Conservation (phyloP, 106 monocot genomes). For the Dendrobium chrysotoxum region DNA sequence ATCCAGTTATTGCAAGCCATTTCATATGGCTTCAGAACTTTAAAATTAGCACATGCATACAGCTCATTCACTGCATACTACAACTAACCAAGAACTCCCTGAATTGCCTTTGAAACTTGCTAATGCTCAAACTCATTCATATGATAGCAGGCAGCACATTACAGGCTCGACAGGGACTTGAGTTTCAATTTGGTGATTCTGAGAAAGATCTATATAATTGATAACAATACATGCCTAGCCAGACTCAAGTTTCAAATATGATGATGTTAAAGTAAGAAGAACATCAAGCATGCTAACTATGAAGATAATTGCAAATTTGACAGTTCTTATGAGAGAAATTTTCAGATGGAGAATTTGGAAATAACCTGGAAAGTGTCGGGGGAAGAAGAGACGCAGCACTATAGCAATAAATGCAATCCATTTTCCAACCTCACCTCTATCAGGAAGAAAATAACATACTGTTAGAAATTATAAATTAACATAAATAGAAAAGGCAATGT, state of each 20-base stretch:
- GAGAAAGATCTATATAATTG: neutral
- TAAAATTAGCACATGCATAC: neutral
- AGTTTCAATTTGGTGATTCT: neutral
- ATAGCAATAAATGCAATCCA: slow-evolving; percentile 83
- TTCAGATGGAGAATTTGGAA: neutral
- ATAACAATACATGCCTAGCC: neutral
- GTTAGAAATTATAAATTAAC: neutral
- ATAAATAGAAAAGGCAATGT: neutral
- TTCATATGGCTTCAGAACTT: neutral
- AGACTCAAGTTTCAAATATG: neutral
- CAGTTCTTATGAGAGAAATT: neutral
- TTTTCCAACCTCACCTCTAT: slow-evolving; percentile 84
- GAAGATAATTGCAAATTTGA: neutral
- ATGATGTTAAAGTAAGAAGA: neutral
- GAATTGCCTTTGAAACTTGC: neutral
- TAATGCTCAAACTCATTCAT: neutral
- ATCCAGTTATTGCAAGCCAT: no score
- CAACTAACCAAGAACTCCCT: neutral
- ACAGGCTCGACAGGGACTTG: neutral
- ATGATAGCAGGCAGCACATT: neutral
- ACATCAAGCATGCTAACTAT: neutral
- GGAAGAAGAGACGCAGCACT: slow-evolving; percentile 82
- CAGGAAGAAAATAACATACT: neutral
- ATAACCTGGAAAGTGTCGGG: slow-evolving; percentile 67
- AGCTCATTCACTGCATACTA: neutral